Evolutionary conservation across 495 filamentous ascomycete species (phyloP).

Genomic region (Haplographium delicatum): DNA sequence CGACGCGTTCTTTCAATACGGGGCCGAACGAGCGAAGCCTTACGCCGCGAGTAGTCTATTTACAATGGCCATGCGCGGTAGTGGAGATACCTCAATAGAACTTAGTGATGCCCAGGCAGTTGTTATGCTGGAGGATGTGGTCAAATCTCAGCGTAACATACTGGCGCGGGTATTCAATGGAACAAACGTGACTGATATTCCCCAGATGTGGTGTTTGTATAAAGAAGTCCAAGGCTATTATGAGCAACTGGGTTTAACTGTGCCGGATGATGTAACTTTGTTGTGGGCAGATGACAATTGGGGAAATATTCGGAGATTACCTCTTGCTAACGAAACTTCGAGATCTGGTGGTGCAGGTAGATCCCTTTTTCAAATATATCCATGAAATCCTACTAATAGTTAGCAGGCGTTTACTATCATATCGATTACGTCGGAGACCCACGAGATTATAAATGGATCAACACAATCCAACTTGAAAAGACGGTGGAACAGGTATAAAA

Average conservation of each 20-base stretch:
- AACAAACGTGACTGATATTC: conserved; percentile 48
- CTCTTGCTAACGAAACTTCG: conserved; percentile 53
- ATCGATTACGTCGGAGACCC: conserved; percentile 67
- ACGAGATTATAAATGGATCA: conserved; percentile 67
- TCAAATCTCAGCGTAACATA: conserved; percentile 53
- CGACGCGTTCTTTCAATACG: conserved; percentile 60
- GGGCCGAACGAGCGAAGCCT: conserved; percentile 55
- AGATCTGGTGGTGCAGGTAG: conserved; percentile 53
- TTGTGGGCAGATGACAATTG: conserved; percentile 76
- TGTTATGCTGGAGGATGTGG: conserved; percentile 52
- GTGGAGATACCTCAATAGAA: conserved; percentile 55
- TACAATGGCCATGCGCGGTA: conserved; percentile 71
- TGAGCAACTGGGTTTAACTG: conserved; percentile 50
- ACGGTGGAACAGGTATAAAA: conserved; percentile 53
- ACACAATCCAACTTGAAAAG: conserved; percentile 61
- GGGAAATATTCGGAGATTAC: conserved; percentile 63
- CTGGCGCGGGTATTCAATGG: conserved; percentile 49
- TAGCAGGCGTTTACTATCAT: conserved; percentile 66
- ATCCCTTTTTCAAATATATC: too few relatives aligned
- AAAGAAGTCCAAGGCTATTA: conserved; percentile 68
- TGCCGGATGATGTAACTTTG: conserved; percentile 69
- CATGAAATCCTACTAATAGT: not conserved
- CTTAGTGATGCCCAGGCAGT: conserved; percentile 52
- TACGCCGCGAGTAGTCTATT: conserved; percentile 58
- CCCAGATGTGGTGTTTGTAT: conserved; percentile 69